Percentiles rank a stretch among this genome's conserved stretches.
Evolutionary conservation across 75 land plant genomes (phyloP).

Genomic region (Pinus tabuliformis): DNA sequence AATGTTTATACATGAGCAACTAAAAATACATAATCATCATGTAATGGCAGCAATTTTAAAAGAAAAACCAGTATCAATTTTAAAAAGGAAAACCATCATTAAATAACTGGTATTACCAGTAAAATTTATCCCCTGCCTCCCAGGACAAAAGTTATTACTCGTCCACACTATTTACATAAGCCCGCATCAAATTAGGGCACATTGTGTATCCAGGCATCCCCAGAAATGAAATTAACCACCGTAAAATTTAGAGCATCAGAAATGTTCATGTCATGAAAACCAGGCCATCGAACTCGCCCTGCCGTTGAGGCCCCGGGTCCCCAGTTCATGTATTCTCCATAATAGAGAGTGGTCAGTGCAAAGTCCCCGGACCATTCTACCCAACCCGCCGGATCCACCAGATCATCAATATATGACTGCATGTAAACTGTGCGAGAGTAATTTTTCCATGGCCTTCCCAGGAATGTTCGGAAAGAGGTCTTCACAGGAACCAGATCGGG

Average conservation of each 20-base stretch:
- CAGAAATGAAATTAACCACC: constrained; percentile 12
- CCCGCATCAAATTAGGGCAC: neutral
- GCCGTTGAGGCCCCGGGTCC: constrained; percentile 15
- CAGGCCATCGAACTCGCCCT: constrained; percentile 14
- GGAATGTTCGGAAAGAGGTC: constrained; percentile 6
- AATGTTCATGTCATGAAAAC: neutral
- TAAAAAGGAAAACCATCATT: too few species aligned
- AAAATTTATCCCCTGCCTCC: too few species aligned
- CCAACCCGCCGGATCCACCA: constrained; percentile 22
- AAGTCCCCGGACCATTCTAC: constrained; percentile 14
- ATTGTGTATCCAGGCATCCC: neutral
- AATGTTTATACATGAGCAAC: too few species aligned
- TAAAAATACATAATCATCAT: too few species aligned
- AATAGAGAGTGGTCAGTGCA: constrained; percentile 20
- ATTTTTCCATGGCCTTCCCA: constrained; percentile 22
- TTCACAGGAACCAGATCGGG: neutral
- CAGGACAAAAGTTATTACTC: too few species aligned
- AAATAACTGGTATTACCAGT: too few species aligned
- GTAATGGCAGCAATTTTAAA: too few species aligned
- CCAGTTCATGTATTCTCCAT: constrained; percentile 18
- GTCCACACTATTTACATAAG: too few species aligned
- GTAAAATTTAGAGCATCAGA: constrained; percentile 9
- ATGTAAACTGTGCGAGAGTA: constrained; percentile 20
- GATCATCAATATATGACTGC: neutral
- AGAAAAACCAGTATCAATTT: too few species aligned